Evolutionary conservation across 2,329 filamentous ascomycete genomes (phyloP), one percentile per base, ranked within the genome.

Genomic region (Karstenula rhodostoma): DNA sequence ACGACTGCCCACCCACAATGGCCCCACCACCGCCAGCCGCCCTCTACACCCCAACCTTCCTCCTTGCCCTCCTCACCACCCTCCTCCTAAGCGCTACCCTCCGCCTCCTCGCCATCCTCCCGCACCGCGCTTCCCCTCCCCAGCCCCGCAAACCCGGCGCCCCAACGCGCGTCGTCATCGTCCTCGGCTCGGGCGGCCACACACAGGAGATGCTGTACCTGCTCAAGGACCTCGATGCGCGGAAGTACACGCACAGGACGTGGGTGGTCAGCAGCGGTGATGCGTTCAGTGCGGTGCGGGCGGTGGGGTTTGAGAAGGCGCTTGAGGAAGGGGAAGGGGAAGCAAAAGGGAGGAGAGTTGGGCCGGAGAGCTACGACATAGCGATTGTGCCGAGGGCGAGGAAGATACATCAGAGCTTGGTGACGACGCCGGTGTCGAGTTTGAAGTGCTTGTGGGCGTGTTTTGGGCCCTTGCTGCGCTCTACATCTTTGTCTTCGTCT

Each of bases 201-300:
- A 97, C 95, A 0, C 89, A 93, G 50, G 95, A 99, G 79, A 96
- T 99, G 91, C 84, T 97, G 64, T 88, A 90, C 72, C 91, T 97
- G 82, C 87, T 99, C 68, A 81, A 83, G 67, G 86, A 85, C 66
- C 79, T 89, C 1, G 74, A 80, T 57, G 77, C 78, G 55, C 53
- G 60, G 8, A 76, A 77, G 53, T 83, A 79, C 73, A 82, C 80
- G 5, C 89, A 91, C 69, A 87, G 95, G 27, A 94, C 92, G 29
- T 99, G 96, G 77, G 80, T 96, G 23, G 84, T 96, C 57, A 91
- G 90, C 64, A 88, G 86, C 1, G 93, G 91, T 0, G 95, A 99
- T 73, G 78, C 75, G 9, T 87, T 92, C 74, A 95, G 91, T 17
- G 84, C 86, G 1, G 79, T 84, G 19, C 86, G 87, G 62, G 89